Percentiles rank a stretch among this genome's conserved stretches.
Conservation (phyloP, 768 basidiomycete species). For the Mycena vulgaris region DNA sequence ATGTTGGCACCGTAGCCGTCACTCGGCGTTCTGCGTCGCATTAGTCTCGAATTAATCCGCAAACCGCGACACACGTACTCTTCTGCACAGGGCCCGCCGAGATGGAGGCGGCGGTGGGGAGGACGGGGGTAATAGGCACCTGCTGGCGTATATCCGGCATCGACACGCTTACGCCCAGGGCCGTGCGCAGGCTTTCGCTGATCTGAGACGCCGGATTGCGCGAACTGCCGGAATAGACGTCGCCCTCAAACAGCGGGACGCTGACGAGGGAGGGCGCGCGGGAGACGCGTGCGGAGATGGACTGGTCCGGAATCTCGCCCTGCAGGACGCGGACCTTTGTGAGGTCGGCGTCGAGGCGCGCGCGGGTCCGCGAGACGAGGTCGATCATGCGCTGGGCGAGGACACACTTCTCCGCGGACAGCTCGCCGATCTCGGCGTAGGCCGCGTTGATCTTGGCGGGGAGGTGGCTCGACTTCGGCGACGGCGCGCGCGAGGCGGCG, state of each 20-base stretch:
- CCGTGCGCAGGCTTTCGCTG: conserved; percentile 60
- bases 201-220: conserved; percentile 57
- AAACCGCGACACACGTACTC: conserved; percentile 50
- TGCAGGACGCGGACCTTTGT: conserved; percentile 62
- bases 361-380: conserved; percentile 62
- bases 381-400: conserved; percentile 66
- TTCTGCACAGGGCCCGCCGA: conserved; percentile 54
- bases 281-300: conserved; percentile 31
- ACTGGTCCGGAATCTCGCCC: conserved; percentile 58
- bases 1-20: conserved; percentile 51
- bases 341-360: conserved; percentile 67
- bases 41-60: conserved; percentile 1
- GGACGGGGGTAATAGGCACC: conserved; percentile 36
- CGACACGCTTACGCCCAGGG: conserved; percentile 52
- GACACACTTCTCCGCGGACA: conserved; percentile 62
- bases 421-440: conserved; percentile 61
- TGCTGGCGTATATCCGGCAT: conserved; percentile 46
- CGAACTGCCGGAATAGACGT: conserved; percentile 21
- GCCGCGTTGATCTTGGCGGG: conserved; percentile 62
- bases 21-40: conserved; percentile 57
- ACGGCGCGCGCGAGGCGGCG: conserved; percentile 52
- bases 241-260: conserved; percentile 19
- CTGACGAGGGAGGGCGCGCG: conserved; percentile 38
- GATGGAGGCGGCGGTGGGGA: conserved; percentile 40
- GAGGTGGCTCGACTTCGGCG: conserved; percentile 54